Base-by-base conservation (phyloP, 768 basidiomycete genomes). In the Stropharia rugosoannulata region DNA sequence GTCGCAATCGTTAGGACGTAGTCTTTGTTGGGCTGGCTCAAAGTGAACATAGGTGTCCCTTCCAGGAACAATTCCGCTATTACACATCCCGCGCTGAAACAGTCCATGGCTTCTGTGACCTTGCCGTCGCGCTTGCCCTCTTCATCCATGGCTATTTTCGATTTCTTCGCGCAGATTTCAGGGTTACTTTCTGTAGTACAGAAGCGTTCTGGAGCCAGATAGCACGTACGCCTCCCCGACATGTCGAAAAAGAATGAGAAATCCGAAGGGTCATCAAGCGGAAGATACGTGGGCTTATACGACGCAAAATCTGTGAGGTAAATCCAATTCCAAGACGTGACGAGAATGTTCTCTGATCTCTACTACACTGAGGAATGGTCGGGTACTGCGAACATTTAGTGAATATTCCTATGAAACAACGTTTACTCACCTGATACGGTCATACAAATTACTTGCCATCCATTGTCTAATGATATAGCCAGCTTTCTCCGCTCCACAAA, bases 241-340 rank as follows among this genome's bases (percentile, higher is more conserved):
- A 93, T 94, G 71, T 99, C 97, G 70, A 95, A 98, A 79, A 87
- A 99, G 77, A 95, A 97, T 4, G 95, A 95, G 70, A 98, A 99
- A 73, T 96, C 95, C 7, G 95, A 86, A 3, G 97, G 97, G 67
- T 98, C 95, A 66, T 99, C 94, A 42, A 98, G 81, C 0, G 97
- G 97, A 10, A 99, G 83, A 69, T 86, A 92, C 2, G 94, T 95
- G 0, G 95, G 97, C 68, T 99, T 99, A 81, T 92, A 95, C 0
- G 87, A 82, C 0, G 95, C 92, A 68, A 98, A 98, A 73, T 98
- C 97, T 40, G 95, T 91, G 49, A 99, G 78, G 65, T 95, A 94
- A 10, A 97, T 81, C 86, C 93, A 93, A 64, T 98, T 95, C 80
- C 93, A 95, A 0, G 96, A 95, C 0, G 95, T 95, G 47, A 98